phyloP scores from a whole-genome alignment of 805 yeast species.

The Allodekkera sacchari region DNA sequence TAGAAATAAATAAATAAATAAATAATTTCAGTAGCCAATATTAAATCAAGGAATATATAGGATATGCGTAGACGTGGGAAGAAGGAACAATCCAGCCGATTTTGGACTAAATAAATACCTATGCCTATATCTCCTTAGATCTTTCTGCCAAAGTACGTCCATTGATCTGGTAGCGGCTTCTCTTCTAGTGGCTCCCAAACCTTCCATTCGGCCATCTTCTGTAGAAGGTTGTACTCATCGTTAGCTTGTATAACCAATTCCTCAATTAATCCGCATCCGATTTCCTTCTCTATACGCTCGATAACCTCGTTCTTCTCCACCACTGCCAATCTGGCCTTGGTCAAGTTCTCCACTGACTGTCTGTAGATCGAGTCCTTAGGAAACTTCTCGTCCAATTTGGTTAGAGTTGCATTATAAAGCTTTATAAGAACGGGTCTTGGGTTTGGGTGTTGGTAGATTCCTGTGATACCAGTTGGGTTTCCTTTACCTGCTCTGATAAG shows the following conservation, averaged over 20 bases:
- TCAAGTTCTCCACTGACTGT: slow-evolving; percentile 64
- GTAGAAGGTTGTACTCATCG: slow-evolving; percentile 65
- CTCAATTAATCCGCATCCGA: slow-evolving; percentile 80
- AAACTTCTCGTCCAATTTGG: slow-evolving; percentile 46
- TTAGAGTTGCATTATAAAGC: slow-evolving; percentile 62
- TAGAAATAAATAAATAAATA: too few relatives aligned
- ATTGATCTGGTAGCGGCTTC: slow-evolving; percentile 71
- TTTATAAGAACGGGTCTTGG: slow-evolving; percentile 74
- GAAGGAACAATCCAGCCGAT: too few relatives aligned
- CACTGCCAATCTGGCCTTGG: slow-evolving; percentile 56
- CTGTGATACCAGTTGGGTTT: slow-evolving; percentile 76
- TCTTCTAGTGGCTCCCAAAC: slow-evolving; percentile 78
- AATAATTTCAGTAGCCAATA: too few relatives aligned
- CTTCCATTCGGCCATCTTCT: slow-evolving; percentile 60
- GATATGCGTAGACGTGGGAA: too few relatives aligned
- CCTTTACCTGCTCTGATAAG: slow-evolving; percentile 54
- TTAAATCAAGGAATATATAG: too few relatives aligned
- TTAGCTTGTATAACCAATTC: slow-evolving; percentile 76
- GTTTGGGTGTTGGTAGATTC: slow-evolving; percentile 69
- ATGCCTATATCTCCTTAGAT: slow-evolving; percentile 31
- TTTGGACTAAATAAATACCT: too few relatives aligned
- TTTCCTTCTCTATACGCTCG: slow-evolving; percentile 59
- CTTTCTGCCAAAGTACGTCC: slow-evolving; percentile 73
- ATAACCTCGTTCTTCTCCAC: slow-evolving; percentile 56
- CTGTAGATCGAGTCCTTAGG: slow-evolving; percentile 71